Evolutionary conservation across 192 early-diverging fungal genomes (phyloP), one percentile per base, ranked within the genome.

Genomic region (Endogone sp.): DNA sequence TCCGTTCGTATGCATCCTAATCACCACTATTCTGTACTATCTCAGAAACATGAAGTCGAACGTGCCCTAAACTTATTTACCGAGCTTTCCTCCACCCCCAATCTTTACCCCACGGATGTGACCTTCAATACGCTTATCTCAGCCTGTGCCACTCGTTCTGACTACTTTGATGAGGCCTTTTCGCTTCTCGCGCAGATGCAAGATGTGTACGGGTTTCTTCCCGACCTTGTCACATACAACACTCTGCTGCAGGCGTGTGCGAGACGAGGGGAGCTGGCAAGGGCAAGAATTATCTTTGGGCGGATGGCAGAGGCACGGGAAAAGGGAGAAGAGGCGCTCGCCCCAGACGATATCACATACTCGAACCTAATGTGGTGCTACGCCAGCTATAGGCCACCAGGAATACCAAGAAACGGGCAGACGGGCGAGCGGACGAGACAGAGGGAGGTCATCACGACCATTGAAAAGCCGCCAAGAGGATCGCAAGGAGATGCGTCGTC

Each of bases 71-170:
- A 95, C 68, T 78, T 99, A 58, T 97, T 95, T 81, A 85, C 88
- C 65, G 93, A 97, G 68, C 97, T 98, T 91, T 75, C 88, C 22
- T 71, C 66, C 60, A 84, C 85, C 10, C 72, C 76, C 29, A 74
- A 79, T 8, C 77, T 97, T 23, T 81, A 82, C 11, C 90, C 91
- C 1, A 95, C 93, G 0, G 89, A 91, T 28, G 87, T 92, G 0
- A 97, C 95, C 2, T 97, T 92, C 71, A 97, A 94, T 67, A 82
- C 90, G 23, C 78, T 99, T 29, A 91, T 99, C 61, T 82, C 91
- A 68, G 94, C 97, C 4, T 94, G 90, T 65, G 91, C 87, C 0
- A 78, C 79, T 65, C 81, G 94, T 30, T 78, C 82, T 0, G 92
- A 95, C 66, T 98, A 96, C 76, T 95, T 91, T 79, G 70, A 82